phyloP scores from a whole-genome alignment of 108 stramenopile species.

The Cyclotella kingstonii region DNA sequence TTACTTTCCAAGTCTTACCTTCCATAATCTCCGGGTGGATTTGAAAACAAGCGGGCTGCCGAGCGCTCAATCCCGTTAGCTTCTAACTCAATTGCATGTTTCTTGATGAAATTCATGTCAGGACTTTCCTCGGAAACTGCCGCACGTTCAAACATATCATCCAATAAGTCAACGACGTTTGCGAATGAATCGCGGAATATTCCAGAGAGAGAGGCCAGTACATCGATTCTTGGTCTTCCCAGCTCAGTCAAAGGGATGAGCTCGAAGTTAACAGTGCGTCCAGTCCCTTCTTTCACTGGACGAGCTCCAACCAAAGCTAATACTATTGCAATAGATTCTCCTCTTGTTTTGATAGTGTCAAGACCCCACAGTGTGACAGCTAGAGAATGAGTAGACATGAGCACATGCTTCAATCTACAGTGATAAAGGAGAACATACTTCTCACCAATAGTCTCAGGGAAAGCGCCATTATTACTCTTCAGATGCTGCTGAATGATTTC shows the following conservation, averaged over 20 bases:
- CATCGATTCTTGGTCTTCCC: slow-evolving; percentile 73
- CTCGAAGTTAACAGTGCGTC: slow-evolving; percentile 74
- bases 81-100: slow-evolving; percentile 60
- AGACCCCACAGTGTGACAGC: slow-evolving; percentile 86
- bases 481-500: slow-evolving; percentile 76
- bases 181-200: slow-evolving; percentile 89
- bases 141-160: slow-evolving; percentile 80
- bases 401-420: not conserved
- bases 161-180: slow-evolving; percentile 82
- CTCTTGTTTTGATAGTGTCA: slow-evolving; percentile 81
- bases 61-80: slow-evolving; percentile 63
- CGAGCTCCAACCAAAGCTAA: slow-evolving; percentile 78
- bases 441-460: slow-evolving; percentile 69
- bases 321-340: slow-evolving; percentile 86
- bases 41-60: slow-evolving; percentile 77
- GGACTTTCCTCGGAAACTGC: slow-evolving; percentile 62
- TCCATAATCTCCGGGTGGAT: slow-evolving; percentile 76
- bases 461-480: slow-evolving; percentile 54
- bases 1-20: slow-evolving; percentile 69
- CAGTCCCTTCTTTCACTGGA: slow-evolving; percentile 80
- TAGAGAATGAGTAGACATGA: not conserved
- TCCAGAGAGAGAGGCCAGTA: slow-evolving; percentile 77
- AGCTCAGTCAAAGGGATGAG: slow-evolving; percentile 77
- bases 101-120: slow-evolving; percentile 78
- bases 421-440: slow-evolving; percentile 17